Evolutionary conservation across 2,329 filamentous ascomycete species (phyloP).

Genomic region (Neopestalotiopsis clavispora): DNA sequence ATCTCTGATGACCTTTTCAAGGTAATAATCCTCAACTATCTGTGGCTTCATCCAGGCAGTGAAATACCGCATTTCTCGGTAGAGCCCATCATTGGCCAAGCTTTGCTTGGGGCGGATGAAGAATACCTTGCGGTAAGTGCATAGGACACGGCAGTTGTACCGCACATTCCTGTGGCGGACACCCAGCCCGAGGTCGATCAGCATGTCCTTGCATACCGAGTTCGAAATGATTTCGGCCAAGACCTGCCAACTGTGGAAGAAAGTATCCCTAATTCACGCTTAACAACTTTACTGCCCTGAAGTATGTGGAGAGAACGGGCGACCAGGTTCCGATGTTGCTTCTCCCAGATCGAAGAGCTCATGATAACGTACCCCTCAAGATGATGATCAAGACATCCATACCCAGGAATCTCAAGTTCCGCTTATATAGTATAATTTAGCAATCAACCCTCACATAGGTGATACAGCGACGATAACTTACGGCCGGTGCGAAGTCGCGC

Average conservation of each 20-base stretch:
- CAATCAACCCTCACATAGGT: not conserved
- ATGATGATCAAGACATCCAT: slow-evolving; percentile 72
- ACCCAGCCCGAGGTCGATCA: slow-evolving; percentile 68
- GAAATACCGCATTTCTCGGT: slow-evolving; percentile 63
- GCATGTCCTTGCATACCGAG: slow-evolving; percentile 65
- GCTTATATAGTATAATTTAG: not conserved
- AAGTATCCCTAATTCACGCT: slow-evolving; percentile 55
- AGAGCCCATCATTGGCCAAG: slow-evolving; percentile 73
- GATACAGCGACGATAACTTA: slow-evolving; percentile 45
- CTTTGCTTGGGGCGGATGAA: slow-evolving; percentile 75
- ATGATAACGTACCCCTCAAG: slow-evolving; percentile 43
- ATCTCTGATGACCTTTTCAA: slow-evolving; percentile 36
- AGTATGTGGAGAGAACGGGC: not conserved
- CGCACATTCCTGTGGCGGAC: slow-evolving; percentile 65
- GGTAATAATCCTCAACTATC: slow-evolving; percentile 42
- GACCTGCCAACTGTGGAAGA: slow-evolving; percentile 66
- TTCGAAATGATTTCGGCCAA: slow-evolving; percentile 65
- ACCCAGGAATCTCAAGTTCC: slow-evolving; percentile 45
- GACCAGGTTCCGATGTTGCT: not conserved
- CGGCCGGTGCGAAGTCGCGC: slow-evolving; percentile 67
- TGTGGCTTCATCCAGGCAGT: slow-evolving; percentile 39
- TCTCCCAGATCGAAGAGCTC: not conserved
- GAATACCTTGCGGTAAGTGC: slow-evolving; percentile 69
- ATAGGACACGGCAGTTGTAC: slow-evolving; percentile 71
- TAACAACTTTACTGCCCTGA: not conserved